Conservation (phyloP, 768 basidiomycete species). For the Rhizopogon sp. region DNA sequence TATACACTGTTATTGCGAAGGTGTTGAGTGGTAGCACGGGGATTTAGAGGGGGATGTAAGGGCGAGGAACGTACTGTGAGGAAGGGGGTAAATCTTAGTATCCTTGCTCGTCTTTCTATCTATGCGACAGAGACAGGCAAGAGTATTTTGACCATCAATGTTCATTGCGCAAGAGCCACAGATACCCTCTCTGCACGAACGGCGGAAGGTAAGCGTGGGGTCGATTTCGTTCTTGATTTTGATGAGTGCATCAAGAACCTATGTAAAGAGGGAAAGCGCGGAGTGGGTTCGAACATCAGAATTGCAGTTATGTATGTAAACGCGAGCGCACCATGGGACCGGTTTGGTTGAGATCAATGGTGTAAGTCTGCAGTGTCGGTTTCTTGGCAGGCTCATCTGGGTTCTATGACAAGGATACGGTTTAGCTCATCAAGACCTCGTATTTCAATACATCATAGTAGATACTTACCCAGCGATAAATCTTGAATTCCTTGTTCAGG, state of each 20-base stretch:
- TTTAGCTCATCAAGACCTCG: no score
- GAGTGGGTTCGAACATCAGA: no score
- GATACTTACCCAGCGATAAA: slow-evolving; percentile 86
- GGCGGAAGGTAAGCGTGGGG: slow-evolving; percentile 93
- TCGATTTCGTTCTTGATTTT: slow-evolving; percentile 99
- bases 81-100: slow-evolving; percentile 92
- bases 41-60: no score
- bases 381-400: slow-evolving; percentile 92
- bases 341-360: slow-evolving; percentile 87
- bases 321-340: slow-evolving; percentile 77
- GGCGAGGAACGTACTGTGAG: slow-evolving; percentile 70
- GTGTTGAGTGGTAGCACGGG: background rate
- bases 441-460: background rate
- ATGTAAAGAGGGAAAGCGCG: background rate
- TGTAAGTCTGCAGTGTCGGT: slow-evolving; percentile 86
- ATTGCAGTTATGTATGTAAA: no score
- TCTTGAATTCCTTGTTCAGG: slow-evolving; percentile 91
- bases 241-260: slow-evolving; percentile 89
- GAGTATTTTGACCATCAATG: slow-evolving; percentile 95
- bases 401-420: slow-evolving; percentile 45
- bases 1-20: slow-evolving; percentile 65
- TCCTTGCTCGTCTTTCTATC: slow-evolving; percentile 69
- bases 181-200: slow-evolving; percentile 91
- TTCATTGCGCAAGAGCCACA: slow-evolving; percentile 99
- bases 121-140: slow-evolving; percentile 95